These are phyloP conservation scores for Neurospora discreta DNA, from an alignment of 495 filamentous ascomycete genomes.

Conservation along the genomic window DNA sequence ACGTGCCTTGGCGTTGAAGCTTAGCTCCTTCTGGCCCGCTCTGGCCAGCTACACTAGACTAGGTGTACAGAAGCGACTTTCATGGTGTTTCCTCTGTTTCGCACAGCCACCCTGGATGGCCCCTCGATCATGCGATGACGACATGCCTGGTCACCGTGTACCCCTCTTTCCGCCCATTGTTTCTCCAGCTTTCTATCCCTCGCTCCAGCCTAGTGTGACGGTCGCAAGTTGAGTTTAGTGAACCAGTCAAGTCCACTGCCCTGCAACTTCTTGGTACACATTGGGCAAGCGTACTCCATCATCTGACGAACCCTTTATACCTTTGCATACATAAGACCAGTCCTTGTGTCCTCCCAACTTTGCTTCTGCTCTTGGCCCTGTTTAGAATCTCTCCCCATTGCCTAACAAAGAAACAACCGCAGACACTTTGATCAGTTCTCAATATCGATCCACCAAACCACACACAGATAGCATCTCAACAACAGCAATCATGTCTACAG, in stretches of 20 bases:
- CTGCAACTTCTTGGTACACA: not conserved
- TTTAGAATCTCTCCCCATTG: not conserved
- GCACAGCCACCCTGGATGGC: conserved; percentile 10
- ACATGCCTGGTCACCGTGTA: conserved; percentile 10
- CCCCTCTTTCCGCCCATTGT: conserved; percentile 2
- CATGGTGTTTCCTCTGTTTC: not conserved
- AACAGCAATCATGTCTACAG: conserved; percentile 21
- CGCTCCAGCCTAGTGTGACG: not conserved
- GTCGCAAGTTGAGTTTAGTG: not conserved
- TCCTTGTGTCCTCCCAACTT: not conserved
- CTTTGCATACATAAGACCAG: not conserved
- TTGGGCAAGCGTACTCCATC: not conserved
- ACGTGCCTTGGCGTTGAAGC: not conserved
- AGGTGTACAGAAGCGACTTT: not conserved
- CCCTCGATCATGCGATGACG: conserved; percentile 18
- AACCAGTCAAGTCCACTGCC: not conserved
- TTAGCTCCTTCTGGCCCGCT: not conserved
- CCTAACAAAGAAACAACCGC: not conserved
- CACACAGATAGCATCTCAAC: conserved; percentile 1
- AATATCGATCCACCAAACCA: conserved; percentile 8
- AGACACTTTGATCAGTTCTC: not conserved
- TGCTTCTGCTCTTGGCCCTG: not conserved
- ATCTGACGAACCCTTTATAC: not conserved
- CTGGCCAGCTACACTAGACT: not conserved
- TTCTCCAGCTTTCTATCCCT: not conserved